A percentile compares a stretch with the other conserved stretches of the same genome.
Evolutionary conservation across 1,284 basidiomycete species (phyloP).

Genomic region (Marasmius sp.): DNA sequence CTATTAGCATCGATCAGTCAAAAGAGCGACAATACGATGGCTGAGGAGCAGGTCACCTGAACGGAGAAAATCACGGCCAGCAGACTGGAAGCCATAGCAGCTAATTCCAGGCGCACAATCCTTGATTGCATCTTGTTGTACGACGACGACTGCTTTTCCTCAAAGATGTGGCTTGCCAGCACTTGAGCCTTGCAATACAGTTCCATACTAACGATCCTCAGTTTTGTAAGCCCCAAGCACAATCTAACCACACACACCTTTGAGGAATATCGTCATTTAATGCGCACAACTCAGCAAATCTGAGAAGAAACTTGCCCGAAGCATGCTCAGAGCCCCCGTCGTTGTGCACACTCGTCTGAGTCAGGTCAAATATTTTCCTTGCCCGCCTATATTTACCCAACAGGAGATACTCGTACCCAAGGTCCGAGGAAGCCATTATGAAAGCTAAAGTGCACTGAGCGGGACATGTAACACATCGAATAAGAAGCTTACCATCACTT

Average conservation of each 20-base stretch:
- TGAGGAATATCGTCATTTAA: constrained; percentile 56
- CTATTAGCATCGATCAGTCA: constrained; percentile 37
- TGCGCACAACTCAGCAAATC: constrained; percentile 68
- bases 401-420: constrained; percentile 76
- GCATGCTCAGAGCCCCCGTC: constrained; percentile 47
- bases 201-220: constrained; percentile 37
- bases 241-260: constrained; percentile 48
- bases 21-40: not conserved
- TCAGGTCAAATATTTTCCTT: constrained; percentile 57
- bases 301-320: constrained; percentile 57
- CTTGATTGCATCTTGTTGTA: constrained; percentile 58
- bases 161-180: constrained; percentile 40
- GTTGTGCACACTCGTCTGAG: constrained; percentile 44
- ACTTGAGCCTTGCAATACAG: constrained; percentile 60
- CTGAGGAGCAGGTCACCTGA: constrained; percentile 44
- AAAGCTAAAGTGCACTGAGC: constrained; percentile 48
- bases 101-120: constrained; percentile 60
- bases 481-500: constrained; percentile 48
- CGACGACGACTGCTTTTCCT: constrained; percentile 54
- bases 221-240: constrained; percentile 1
- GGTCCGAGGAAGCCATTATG: constrained; percentile 61
- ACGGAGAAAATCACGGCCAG: constrained; percentile 69
- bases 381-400: constrained; percentile 77
- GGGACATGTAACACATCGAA: not conserved
- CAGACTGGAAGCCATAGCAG: constrained; percentile 69